Evolutionary conservation across 441 rosid species (phyloP).

Genomic region (Erodium texanum): DNA sequence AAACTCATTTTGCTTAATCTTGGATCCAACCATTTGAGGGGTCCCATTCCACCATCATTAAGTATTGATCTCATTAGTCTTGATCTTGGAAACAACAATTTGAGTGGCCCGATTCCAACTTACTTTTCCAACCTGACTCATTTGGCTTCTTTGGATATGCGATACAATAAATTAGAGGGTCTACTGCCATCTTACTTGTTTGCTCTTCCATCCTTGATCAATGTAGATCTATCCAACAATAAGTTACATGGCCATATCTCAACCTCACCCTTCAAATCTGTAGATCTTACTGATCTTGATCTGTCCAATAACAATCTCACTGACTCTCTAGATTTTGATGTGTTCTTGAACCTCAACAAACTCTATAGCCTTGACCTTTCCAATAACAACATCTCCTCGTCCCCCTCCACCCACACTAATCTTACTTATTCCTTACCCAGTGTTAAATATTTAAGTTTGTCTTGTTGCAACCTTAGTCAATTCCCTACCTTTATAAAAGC

Average conservation of each 20-base stretch:
- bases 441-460: slow-evolving; percentile 9
- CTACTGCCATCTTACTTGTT: neutral
- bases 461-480: slow-evolving; percentile 20
- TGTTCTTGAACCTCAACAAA: neutral
- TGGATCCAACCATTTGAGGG: neutral
- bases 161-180: neutral
- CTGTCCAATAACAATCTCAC: too few species aligned
- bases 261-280: too few species aligned
- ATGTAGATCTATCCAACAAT: too few species aligned
- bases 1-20: slow-evolving; percentile 1
- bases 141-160: neutral
- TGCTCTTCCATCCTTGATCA: too few species aligned
- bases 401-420: neutral
- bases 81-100: slow-evolving; percentile 15
- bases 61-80: neutral
- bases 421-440: slow-evolving; percentile 7
- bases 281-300: too few species aligned
- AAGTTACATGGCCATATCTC: too few species aligned
- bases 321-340: neutral
- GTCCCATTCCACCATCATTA: neutral
- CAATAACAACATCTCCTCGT: slow-evolving; percentile 7
- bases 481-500: slow-evolving; percentile 21
- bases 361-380: slow-evolving; percentile 12
- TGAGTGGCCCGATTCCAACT: slow-evolving; percentile 15
- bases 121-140: neutral